Evolutionary conservation across 371 early-diverging fungal species (phyloP).

Genomic region (Mucor velutinosus): DNA sequence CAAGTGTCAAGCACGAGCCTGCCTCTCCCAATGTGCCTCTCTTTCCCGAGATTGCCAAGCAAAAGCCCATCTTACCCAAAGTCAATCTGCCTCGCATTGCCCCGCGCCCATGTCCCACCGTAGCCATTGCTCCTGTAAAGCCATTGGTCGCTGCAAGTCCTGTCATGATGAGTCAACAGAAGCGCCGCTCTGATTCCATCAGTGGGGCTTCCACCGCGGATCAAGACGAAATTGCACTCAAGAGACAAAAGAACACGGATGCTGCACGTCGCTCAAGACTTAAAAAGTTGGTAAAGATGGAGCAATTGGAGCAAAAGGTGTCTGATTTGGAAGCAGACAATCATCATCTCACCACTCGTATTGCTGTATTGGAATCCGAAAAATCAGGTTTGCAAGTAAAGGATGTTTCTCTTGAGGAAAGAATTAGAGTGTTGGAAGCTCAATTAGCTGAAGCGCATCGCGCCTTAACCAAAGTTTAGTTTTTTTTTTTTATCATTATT

Average conservation of each 20-base stretch:
- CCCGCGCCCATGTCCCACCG: conserved; percentile 3
- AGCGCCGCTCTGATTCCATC: neutral
- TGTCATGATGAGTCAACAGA: neutral
- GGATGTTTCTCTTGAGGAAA: conserved; percentile 66
- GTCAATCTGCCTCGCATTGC: conserved; percentile 8
- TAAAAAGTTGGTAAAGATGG: conserved; percentile 84
- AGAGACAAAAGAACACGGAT: conserved; percentile 90
- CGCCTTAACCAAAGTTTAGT: conserved; percentile 40
- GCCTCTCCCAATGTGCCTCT: conserved; percentile 14
- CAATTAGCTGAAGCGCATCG: conserved; percentile 74
- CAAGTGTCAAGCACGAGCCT: neutral
- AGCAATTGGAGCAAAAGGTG: conserved; percentile 80
- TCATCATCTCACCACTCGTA: conserved; percentile 58
- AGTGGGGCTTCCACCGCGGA: conserved; percentile 11
- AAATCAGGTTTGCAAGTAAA: conserved; percentile 60
- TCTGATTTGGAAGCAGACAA: conserved; percentile 81
- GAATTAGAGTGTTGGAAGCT: conserved; percentile 68
- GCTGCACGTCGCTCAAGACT: conserved; percentile 92
- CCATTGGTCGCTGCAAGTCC: neutral
- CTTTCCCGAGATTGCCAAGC: conserved; percentile 16
- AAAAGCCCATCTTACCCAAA: neutral
- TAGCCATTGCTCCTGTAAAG: neutral
- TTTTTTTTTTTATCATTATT: neutral
- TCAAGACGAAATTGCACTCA: conserved; percentile 68
- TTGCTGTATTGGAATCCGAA: conserved; percentile 79